Percentiles rank a stretch among this genome's conserved stretches.
These are phyloP conservation scores for Phytopythium montanum DNA, from an alignment of 352 stramenopile genomes.

Conservation along the genomic window DNA sequence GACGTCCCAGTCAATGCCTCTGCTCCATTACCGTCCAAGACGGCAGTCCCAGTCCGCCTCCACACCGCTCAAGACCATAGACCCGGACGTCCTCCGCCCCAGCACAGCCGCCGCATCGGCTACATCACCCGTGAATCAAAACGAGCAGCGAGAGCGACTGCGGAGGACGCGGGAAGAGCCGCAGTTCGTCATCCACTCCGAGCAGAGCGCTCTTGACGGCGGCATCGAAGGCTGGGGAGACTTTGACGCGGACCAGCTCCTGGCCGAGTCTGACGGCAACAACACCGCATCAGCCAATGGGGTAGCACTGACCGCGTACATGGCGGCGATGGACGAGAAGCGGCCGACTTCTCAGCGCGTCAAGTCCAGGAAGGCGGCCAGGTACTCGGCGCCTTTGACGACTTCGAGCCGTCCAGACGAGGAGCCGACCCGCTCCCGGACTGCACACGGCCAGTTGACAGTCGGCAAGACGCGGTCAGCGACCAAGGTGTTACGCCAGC, in stretches of 20 bases:
- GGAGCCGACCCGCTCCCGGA: background rate
- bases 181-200: background rate
- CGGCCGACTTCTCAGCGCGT: background rate
- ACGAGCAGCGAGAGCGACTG: background rate
- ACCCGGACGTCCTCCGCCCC: conserved; percentile 12
- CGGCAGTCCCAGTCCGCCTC: background rate
- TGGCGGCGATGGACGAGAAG: background rate
- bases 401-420: background rate
- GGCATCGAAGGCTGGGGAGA: conserved; percentile 45
- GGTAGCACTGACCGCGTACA: background rate
- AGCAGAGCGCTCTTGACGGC: background rate
- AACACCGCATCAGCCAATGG: background rate
- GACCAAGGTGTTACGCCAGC: conserved; percentile 28
- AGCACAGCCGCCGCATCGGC: conserved; percentile 10
- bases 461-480: conserved; percentile 7
- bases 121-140: background rate
- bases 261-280: conserved; percentile 15
- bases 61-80: background rate
- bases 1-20: background rate
- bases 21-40: background rate
- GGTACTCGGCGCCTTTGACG: background rate
- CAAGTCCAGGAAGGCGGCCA: background rate
- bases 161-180: background rate
- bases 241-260: conserved; percentile 46
- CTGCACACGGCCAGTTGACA: background rate